Conservation (phyloP, 1,284 basidiomycete species). For the Puccinia polysora region DNA sequence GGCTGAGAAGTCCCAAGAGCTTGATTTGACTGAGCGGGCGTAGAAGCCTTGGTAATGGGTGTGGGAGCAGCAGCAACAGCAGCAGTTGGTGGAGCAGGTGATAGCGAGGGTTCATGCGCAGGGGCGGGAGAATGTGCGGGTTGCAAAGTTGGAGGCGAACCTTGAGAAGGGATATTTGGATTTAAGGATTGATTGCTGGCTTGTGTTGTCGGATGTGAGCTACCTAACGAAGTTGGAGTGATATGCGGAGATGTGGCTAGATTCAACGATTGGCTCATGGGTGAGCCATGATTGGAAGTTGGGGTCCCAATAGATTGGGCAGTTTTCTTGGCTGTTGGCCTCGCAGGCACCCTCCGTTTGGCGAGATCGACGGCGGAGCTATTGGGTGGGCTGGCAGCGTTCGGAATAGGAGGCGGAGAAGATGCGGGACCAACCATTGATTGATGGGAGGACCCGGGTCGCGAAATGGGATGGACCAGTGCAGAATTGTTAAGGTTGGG, state of each 20-base stretch:
- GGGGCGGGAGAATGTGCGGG: background rate
- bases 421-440: slow-evolving; percentile 25
- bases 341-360: slow-evolving; percentile 1
- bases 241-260: slow-evolving; percentile 25
- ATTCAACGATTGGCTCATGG: slow-evolving; percentile 22
- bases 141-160: slow-evolving; percentile 26
- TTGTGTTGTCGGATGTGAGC: slow-evolving; percentile 20
- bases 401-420: slow-evolving; percentile 19
- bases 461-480: slow-evolving; percentile 25
- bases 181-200: background rate
- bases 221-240: background rate
- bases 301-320: slow-evolving; percentile 26
- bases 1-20: background rate
- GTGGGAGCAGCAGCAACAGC: background rate
- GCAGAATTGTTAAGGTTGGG: slow-evolving; percentile 9
- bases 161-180: slow-evolving; percentile 10
- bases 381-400: slow-evolving; percentile 23
- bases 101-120: background rate
- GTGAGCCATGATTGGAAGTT: slow-evolving; percentile 17
- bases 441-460: slow-evolving; percentile 37
- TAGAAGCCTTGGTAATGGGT: background rate
- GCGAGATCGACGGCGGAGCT: slow-evolving; percentile 11
- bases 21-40: slow-evolving; percentile 1
- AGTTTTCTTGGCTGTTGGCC: slow-evolving; percentile 3
- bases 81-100: slow-evolving; percentile 14